Evolutionary conservation across 331 rosid genomes (phyloP).

Genomic region (Erythrophleum ivorense): DNA sequence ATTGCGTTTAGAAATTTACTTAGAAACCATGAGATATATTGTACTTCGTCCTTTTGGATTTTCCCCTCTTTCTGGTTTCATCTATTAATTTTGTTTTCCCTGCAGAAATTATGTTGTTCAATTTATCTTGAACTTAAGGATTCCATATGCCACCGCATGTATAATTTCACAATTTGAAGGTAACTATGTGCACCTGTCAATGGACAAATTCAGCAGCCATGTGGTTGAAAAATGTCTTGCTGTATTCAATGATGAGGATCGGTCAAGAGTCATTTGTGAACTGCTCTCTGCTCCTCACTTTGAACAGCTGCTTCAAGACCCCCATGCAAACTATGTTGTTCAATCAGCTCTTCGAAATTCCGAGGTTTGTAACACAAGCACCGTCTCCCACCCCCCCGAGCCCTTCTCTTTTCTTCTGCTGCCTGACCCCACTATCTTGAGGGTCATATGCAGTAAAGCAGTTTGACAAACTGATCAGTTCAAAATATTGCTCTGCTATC

Average conservation of each 20-base stretch:
- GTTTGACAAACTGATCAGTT: background rate
- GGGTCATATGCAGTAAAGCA: background rate
- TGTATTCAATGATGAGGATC: conserved; percentile 38
- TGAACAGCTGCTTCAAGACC: conserved; percentile 57
- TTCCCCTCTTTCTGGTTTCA: conserved; percentile 17
- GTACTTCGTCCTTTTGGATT: background rate
- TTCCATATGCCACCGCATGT: conserved; percentile 52
- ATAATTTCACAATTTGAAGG: conserved; percentile 53
- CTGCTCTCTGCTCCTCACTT: conserved; percentile 51
- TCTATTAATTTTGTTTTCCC: background rate
- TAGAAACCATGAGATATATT: conserved; percentile 11
- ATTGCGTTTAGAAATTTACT: conserved; percentile 7
- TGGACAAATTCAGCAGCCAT: conserved; percentile 65
- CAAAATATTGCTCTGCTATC: conserved; percentile 31
- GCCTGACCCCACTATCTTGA: background rate
- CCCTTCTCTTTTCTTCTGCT: background rate
- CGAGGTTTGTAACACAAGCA: conserved; percentile 42
- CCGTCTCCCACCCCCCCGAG: background rate
- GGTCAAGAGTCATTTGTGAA: conserved; percentile 50
- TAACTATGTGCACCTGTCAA: conserved; percentile 54
- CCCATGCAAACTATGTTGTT: conserved; percentile 62
- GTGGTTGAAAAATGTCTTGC: conserved; percentile 64
- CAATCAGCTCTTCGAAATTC: conserved; percentile 59
- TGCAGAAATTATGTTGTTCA: conserved; percentile 72
- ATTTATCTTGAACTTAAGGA: conserved; percentile 51